Evolutionary conservation across 176 grass and related monocot genomes (phyloP), one percentile per base, ranked within the genome.

Genomic region (Lolium perenne): DNA sequence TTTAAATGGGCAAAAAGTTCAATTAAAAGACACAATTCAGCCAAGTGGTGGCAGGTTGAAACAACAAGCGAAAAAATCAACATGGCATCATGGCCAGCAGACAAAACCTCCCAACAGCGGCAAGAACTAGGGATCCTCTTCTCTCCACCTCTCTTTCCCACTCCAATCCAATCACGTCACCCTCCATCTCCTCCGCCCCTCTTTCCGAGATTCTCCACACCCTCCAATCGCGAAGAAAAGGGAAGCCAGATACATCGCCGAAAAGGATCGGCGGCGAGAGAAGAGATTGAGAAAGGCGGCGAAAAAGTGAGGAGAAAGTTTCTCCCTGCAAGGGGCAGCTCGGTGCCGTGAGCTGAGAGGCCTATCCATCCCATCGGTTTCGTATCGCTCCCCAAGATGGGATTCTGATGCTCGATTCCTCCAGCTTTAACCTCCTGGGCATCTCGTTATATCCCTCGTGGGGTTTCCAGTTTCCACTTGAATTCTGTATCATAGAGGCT

Each of bases 331-430:
- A 88, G 80, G 62, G 76, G 41, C 89, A 78, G 50, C 76, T 87
- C 26, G 80, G 70, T 58, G 61, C 15, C 74, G 69, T 17, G 66
- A 73, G 74, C 45, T 0, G 40, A 74, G 87, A 18, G 66, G n/a
- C 18, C 58, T 51, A 14, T 11, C 85, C 40, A 5, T 38, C 77
- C 85, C 38, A 4, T 26, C 78, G 70, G 22, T 76, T 73, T 82
- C 76, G 29, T 63, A 61, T 82, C 51, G 38, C 54, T 74, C 61
- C 35, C 26, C 62, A 77, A 68, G 92, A 88, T 83, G 77, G 63
- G 61, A n/a, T 77, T 90, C 89, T 90, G 82, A 86, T 90, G 74
- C 82, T 53, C n/a, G 83, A 83, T 84, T 88, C 87, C 46, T 84
- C 87, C 70, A 20, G 11, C 80, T 84, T 64, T 84, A 60, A 51